Percentiles rank a stretch among this genome's conserved stretches.
Evolutionary conservation across 2,329 filamentous ascomycete genomes (phyloP).

Genomic region (Pseudopyrenochaeta lycopersici): DNA sequence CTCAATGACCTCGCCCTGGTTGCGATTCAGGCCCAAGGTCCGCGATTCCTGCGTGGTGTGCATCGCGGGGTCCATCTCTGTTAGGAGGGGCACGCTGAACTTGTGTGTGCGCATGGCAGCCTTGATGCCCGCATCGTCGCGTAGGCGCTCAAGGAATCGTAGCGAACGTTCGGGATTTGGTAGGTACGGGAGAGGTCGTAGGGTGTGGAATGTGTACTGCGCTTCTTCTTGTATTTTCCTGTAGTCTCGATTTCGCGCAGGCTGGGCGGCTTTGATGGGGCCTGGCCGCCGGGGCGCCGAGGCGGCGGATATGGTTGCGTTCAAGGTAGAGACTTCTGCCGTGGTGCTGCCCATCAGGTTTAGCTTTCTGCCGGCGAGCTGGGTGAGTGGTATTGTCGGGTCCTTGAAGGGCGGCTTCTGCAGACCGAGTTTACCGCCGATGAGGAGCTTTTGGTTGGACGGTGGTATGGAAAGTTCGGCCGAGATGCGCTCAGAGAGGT

Average conservation of each 20-base stretch:
- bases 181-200: conserved; percentile 79
- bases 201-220: conserved; percentile 81
- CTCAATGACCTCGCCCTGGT: conserved; percentile 89
- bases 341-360: conserved; percentile 71
- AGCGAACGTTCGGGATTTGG: conserved; percentile 77
- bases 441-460: conserved; percentile 72
- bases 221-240: conserved; percentile 65
- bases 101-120: conserved; percentile 83
- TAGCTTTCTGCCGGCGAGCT: conserved; percentile 67
- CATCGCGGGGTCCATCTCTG: conserved; percentile 91
- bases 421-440: conserved; percentile 71
- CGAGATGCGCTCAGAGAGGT: conserved; percentile 69
- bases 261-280: conserved; percentile 52
- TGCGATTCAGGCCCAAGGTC: conserved; percentile 86
- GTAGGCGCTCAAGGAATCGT: conserved; percentile 77
- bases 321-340: conserved; percentile 66
- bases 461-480: conserved; percentile 66
- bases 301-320: conserved; percentile 50
- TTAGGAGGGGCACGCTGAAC: conserved; percentile 85
- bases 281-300: conserved; percentile 50
- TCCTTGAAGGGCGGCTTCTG: conserved; percentile 72
- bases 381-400: conserved; percentile 59
- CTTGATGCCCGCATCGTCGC: conserved; percentile 85
- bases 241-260: conserved; percentile 53
- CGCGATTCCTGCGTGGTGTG: conserved; percentile 85